Evolutionary conservation across 129 eudicot species (phyloP), one percentile per base, ranked within the genome.

Genomic region (Tanacetum coccineum): DNA sequence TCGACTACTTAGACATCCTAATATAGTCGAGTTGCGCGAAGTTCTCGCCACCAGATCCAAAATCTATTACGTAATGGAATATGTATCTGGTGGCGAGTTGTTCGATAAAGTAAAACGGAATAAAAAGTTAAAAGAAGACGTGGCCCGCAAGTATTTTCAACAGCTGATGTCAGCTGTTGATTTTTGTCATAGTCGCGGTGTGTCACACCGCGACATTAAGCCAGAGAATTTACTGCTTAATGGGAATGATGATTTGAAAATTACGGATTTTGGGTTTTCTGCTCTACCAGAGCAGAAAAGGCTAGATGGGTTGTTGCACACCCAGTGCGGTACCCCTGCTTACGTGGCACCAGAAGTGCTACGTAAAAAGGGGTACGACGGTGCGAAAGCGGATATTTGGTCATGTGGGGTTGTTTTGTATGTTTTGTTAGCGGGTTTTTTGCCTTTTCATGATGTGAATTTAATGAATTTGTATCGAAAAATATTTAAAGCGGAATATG

Each of bases 221-320:
- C 87, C 87, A 17, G 87, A 82, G 17, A 82, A 82, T 18, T 36
- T 78, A 20, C 72, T 82, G 14, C 64, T 82, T 0, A 71, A 74
- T 21, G 64, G 72, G 2, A 78, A 82, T 36, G 83, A 74, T 9
- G 73, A 82, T 59, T 59, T 78, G 32, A 82, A 78, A 12, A 69
- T 82, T 3, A 78, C 87, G 1, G 87, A 82, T 74, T 82, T 82
- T n/a, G 87, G 87, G 44, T 78, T 78, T 42, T 79, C 80, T 26
- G 75, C 81, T 28, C 32, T 76, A 28, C 75, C 75, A 19, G 80
- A 76, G 69, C 80, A 76, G 66, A 76, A 76, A 36, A 64, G 70
- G 9, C 62, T 60, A 25, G 80, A 76, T 14, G 80, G 80, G 10
- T 30, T 76, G 21, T 64, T 76, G 10, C 80, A 76, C 48, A 76